phyloP scores from a whole-genome alignment of 495 filamentous ascomycete species.

The Neurospora tetraspora region DNA sequence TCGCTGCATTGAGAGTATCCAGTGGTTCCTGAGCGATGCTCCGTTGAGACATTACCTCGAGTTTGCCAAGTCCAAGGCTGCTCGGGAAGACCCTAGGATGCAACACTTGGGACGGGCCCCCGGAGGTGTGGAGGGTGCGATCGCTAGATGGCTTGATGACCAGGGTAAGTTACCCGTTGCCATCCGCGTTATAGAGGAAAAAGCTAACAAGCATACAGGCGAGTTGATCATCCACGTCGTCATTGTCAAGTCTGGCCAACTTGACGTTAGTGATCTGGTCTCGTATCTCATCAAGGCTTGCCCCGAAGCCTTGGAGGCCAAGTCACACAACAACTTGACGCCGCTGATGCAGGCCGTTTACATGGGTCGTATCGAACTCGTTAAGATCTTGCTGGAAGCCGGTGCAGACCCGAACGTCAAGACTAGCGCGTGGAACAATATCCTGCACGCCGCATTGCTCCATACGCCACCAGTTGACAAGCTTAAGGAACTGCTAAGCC shows the following conservation, averaged over 20 bases:
- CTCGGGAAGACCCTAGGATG: conserved; percentile 43
- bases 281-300: conserved; percentile 48
- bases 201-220: conserved; percentile 30
- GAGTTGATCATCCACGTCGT: conserved; percentile 59
- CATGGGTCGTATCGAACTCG: conserved; percentile 39
- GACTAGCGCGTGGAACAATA: conserved; percentile 43
- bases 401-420: conserved; percentile 55
- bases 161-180: conserved; percentile 32
- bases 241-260: conserved; percentile 32
- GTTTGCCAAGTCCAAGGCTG: conserved; percentile 46
- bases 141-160: conserved; percentile 49
- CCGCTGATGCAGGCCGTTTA: conserved; percentile 51
- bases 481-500: conserved; percentile 35
- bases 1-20: conserved; percentile 49
- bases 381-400: conserved; percentile 48
- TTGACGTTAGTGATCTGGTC: conserved; percentile 41
- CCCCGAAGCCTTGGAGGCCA: conserved; percentile 49
- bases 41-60: conserved; percentile 51
- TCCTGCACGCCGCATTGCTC: conserved; percentile 46
- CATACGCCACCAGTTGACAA: conserved; percentile 13
- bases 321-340: conserved; percentile 44
- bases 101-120: conserved; percentile 41
- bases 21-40: conserved; percentile 62
- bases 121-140: conserved; percentile 48
- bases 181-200: not conserved